phyloP scores from a whole-genome alignment of 176 grass and related monocot species.

The Carex cristatella region DNA sequence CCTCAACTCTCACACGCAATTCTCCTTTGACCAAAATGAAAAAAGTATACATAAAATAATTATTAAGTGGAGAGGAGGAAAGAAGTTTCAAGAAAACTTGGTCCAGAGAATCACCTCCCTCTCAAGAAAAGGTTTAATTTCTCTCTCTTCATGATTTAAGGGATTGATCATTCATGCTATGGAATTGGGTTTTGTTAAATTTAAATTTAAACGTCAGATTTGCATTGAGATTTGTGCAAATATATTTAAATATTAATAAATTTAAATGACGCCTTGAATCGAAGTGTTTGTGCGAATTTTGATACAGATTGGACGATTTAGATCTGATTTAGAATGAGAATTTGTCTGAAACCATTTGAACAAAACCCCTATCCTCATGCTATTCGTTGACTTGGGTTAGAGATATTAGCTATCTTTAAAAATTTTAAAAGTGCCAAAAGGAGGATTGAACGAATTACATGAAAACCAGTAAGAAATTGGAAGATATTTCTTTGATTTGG shows the following conservation, averaged over 20 bases:
- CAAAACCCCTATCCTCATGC: background rate
- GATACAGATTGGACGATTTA: too few relatives aligned
- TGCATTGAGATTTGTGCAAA: too few relatives aligned
- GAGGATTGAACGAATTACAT: background rate
- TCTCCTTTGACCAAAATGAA: background rate
- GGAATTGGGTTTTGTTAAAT: too few relatives aligned
- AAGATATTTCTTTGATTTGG: background rate
- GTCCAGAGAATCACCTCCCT: background rate
- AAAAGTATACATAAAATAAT: slow-evolving; percentile 8
- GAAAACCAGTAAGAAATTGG: background rate
- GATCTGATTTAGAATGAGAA: too few relatives aligned
- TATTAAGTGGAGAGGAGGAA: background rate
- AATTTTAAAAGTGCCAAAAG: background rate
- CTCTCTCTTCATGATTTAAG: background rate
- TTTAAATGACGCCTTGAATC: too few relatives aligned
- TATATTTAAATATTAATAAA: too few relatives aligned
- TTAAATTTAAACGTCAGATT: too few relatives aligned
- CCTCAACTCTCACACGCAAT: slow-evolving; percentile 6
- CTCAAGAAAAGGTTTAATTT: background rate
- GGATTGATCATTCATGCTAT: background rate
- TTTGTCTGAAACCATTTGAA: too few relatives aligned
- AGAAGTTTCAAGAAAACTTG: background rate
- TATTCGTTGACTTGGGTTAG: background rate
- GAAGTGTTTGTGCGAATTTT: too few relatives aligned
- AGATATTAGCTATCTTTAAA: background rate